Base-by-base conservation (phyloP, 2,329 filamentous ascomycete genomes). In the Bipolaris oryzae region DNA sequence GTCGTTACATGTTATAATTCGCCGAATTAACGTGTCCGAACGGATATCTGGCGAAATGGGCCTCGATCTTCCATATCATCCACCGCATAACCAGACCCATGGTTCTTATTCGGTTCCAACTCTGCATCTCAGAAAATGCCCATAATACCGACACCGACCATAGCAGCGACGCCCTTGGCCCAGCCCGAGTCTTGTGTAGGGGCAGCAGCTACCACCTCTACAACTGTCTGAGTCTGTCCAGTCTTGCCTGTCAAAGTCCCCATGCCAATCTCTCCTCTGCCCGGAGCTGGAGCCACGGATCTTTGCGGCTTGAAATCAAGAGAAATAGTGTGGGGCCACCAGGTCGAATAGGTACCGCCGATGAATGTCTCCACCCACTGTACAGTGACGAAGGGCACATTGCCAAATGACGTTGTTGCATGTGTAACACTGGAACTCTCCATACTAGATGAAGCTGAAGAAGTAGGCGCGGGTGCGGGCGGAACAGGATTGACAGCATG, bases 281-380 rank as follows among this genome's bases (percentile, higher is more conserved):
- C 71, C 9, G 74, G 73, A 16, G 44, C 21, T 3, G 73, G 65
- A 15, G 56, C 60, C 47, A 66, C 62, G 1, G 58, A 62, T 50
- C 60, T 61, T 10, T 54, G 43, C 13, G 60, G 46, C 3, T 60
- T 57, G 48, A 73, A 72, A 13, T 67, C 68, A 13, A 74, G 55
- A 3, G 69, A 73, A 15, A 69, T 55, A 2, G 70, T 71, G 13
- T 65, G 50, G 7, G 71, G 72, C 7, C 71, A 60, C 75, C 74
- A 77, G 9, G 74, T 76, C 10, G 50, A 59, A 33, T 58, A 59
- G 1, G 61, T 66, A 9, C 64, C 60, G 18, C 60, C 67, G 10
- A 74, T 65, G 55, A 62, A 57, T 7, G 73, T 74, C 47, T 74
- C 69, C 13, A 71, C 54, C 74, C 74, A 77, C 47, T 69, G 62